phyloP scores from a whole-genome alignment of 305 asterid species.

The Rubia tinctorum region DNA sequence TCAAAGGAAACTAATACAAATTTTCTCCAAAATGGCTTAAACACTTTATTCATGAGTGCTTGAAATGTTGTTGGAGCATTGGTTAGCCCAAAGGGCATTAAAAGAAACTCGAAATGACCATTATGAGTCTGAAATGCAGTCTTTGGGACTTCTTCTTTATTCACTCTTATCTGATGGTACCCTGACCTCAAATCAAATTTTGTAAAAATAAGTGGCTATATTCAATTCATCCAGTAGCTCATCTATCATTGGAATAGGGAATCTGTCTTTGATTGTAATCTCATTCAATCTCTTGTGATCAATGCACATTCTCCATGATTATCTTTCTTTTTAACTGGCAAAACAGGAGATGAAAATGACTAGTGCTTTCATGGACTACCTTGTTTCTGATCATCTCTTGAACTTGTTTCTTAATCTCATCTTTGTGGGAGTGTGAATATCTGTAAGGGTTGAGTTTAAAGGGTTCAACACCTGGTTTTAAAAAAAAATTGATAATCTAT shows the following conservation, averaged over 20 bases:
- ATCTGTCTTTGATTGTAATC: not conserved
- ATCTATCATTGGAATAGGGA: not conserved
- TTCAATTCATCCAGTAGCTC: not conserved
- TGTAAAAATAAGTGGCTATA: not conserved
- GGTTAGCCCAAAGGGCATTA: not conserved
- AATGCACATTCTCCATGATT: not conserved
- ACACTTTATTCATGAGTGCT: not conserved
- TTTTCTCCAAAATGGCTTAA: not conserved
- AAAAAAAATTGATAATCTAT: too few relatives aligned
- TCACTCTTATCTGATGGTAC: not conserved
- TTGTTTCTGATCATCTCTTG: not conserved
- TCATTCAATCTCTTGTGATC: not conserved
- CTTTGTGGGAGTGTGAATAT: not conserved
- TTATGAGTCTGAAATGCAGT: not conserved
- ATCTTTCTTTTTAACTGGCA: not conserved
- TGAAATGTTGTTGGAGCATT: not conserved
- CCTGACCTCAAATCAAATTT: not conserved
- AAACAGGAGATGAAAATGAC: not conserved
- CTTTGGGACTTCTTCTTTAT: not conserved
- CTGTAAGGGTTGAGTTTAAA: not conserved
- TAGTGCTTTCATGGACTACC: not conserved
- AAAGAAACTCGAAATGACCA: not conserved
- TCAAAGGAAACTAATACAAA: not conserved
- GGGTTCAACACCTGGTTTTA: too few relatives aligned
- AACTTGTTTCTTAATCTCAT: not conserved